Conservation (phyloP, 352 stramenopile genomes). For the Phytopythium mirpurense region DNA sequence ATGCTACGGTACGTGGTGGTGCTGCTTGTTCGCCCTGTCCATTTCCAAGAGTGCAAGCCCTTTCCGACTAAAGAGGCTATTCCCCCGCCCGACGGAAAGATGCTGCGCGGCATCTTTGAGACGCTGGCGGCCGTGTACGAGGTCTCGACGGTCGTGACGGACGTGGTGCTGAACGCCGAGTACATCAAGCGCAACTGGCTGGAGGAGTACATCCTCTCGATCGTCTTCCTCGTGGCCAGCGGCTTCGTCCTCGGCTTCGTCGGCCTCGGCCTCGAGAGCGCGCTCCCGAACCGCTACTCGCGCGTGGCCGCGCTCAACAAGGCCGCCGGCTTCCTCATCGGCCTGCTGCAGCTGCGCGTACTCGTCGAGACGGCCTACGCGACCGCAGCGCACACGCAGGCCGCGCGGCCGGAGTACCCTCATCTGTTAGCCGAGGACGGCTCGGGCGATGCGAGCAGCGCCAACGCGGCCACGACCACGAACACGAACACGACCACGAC, state of each 20-base stretch:
- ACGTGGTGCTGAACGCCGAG: conserved; percentile 68
- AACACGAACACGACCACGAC: not conserved
- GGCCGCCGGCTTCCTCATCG: conserved; percentile 30
- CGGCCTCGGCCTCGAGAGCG: conserved; percentile 38
- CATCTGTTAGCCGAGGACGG: not conserved
- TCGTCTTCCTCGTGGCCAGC: conserved; percentile 57
- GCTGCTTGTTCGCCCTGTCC: too few relatives aligned
- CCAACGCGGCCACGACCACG: not conserved
- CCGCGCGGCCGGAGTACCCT: conserved; percentile 1
- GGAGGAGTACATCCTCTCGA: conserved; percentile 70
- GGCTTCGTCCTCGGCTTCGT: conserved; percentile 58
- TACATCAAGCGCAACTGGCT: conserved; percentile 67
- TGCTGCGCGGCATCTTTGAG: conserved; percentile 30
- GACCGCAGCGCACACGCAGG: conserved; percentile 13
- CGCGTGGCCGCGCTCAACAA: conserved; percentile 24
- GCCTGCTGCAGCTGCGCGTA: conserved; percentile 58
- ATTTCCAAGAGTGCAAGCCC: too few relatives aligned
- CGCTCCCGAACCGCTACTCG: conserved; percentile 34
- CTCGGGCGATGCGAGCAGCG: conserved; percentile 7
- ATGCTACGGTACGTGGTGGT: too few relatives aligned
- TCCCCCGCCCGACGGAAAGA: too few relatives aligned
- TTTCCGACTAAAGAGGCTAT: too few relatives aligned
- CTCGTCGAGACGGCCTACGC: conserved; percentile 47
- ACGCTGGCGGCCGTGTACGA: conserved; percentile 45
- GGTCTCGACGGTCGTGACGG: conserved; percentile 61